Percentiles rank a stretch among this genome's conserved stretches.
These are phyloP conservation scores for Cetraspora pellucida DNA, from an alignment of 192 early-diverging fungal genomes.

Conservation along the genomic window DNA sequence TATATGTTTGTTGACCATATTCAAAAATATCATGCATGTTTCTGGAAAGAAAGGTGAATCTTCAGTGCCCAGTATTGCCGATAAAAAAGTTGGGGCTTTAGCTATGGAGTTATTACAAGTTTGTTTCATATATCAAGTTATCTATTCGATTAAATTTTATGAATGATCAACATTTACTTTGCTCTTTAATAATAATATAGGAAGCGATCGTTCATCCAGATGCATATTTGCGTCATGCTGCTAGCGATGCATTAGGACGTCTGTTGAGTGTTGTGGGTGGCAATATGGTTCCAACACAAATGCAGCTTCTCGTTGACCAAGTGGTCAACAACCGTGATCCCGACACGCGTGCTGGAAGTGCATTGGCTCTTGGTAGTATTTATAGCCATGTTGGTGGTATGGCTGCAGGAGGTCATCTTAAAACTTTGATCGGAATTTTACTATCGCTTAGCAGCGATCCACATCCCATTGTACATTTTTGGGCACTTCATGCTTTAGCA, in stretches of 20 bases:
- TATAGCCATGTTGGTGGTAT: conserved; percentile 89
- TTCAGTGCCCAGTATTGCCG: conserved; percentile 38
- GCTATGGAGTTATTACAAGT: conserved; percentile 40
- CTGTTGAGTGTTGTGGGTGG: conserved; percentile 71
- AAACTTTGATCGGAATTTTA: conserved; percentile 86
- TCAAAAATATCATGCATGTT: conserved; percentile 62
- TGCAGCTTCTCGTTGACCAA: conserved; percentile 79
- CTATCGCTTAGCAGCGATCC: conserved; percentile 89
- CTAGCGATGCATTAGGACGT: conserved; percentile 82
- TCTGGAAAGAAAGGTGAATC: conserved; percentile 32
- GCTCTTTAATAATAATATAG: conserved; percentile 37
- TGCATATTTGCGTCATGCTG: conserved; percentile 69
- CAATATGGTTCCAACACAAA: conserved; percentile 67
- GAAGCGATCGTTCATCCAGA: conserved; percentile 72
- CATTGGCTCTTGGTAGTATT: conserved; percentile 86
- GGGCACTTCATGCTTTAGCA: conserved; percentile 86
- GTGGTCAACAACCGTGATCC: conserved; percentile 92
- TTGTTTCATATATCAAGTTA: neutral
- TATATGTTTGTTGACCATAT: conserved; percentile 67
- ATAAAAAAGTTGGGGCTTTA: conserved; percentile 47
- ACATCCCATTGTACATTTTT: conserved; percentile 91
- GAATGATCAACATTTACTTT: neutral
- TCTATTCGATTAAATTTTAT: neutral
- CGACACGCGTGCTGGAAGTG: conserved; percentile 90
- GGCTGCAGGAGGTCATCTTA: conserved; percentile 78